phyloP scores from a whole-genome alignment of 2,329 filamentous ascomycete genomes.

The Falciphora oryzae region DNA sequence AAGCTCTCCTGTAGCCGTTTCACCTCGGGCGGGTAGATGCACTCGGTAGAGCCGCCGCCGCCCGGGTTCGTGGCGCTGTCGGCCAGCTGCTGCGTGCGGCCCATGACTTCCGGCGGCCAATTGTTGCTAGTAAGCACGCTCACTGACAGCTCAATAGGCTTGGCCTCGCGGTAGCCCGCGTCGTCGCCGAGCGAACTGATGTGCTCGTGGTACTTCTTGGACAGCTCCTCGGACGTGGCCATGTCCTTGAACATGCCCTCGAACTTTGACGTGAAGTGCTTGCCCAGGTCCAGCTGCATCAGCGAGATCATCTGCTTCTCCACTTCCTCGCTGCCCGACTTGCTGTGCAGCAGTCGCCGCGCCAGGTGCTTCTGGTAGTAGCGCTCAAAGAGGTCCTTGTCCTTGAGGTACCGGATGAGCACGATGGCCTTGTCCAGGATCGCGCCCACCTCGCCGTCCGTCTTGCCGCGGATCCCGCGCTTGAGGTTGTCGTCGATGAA shows the following conservation, averaged over 20 bases:
- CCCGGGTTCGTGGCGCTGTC: slow-evolving; percentile 26
- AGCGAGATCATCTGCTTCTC: slow-evolving; percentile 94
- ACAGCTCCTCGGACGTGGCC: slow-evolving; percentile 78
- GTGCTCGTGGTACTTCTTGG: slow-evolving; percentile 67
- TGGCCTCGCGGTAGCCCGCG: slow-evolving; percentile 24
- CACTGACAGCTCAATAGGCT: slow-evolving; percentile 72
- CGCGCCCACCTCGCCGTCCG: slow-evolving; percentile 76
- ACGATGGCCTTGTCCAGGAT: slow-evolving; percentile 86
- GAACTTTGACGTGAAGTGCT: slow-evolving; percentile 86
- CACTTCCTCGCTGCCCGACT: slow-evolving; percentile 83
- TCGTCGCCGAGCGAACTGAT: slow-evolving; percentile 46
- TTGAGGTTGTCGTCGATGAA: slow-evolving; percentile 97
- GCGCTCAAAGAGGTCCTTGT: slow-evolving; percentile 91
- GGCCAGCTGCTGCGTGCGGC: slow-evolving; percentile 46
- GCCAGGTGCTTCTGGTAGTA: slow-evolving; percentile 98
- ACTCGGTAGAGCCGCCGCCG: slow-evolving; percentile 31
- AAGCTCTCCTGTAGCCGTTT: slow-evolving; percentile 76
- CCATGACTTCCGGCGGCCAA: slow-evolving; percentile 90
- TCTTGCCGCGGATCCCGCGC: slow-evolving; percentile 88
- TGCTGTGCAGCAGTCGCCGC: slow-evolving; percentile 78
- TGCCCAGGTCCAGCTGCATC: slow-evolving; percentile 96
- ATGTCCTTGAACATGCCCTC: slow-evolving; percentile 99
- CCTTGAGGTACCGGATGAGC: slow-evolving; percentile 78
- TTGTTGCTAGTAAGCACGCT: slow-evolving; percentile 88
- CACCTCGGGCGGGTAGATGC: slow-evolving; percentile 71